phyloP scores from a whole-genome alignment of 768 basidiomycete genomes.

The Naganishia friedmannii region DNA sequence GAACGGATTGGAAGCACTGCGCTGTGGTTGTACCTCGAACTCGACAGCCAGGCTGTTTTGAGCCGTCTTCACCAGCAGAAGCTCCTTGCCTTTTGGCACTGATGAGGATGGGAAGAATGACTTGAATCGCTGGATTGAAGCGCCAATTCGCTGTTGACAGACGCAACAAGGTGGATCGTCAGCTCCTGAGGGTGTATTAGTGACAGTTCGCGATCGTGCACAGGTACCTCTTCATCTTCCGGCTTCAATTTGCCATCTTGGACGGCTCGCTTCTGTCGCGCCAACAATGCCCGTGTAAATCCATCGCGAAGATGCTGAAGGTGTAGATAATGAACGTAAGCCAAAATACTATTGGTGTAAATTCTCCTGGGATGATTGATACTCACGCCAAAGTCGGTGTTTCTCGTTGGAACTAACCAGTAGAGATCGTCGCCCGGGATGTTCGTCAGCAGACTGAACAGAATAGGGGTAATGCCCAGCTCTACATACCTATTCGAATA shows the following conservation, averaged over 20 bases:
- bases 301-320: conserved; percentile 53
- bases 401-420: conserved; percentile 51
- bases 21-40: conserved; percentile 40
- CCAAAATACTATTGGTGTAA: neutral
- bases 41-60: conserved; percentile 46
- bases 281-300: conserved; percentile 52
- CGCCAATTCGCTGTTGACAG: conserved; percentile 38
- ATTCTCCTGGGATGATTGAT: conserved; percentile 14
- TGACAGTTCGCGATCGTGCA: neutral
- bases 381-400: conserved; percentile 49
- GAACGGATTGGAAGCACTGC: neutral
- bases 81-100: conserved; percentile 47
- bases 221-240: conserved; percentile 46
- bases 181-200: neutral
- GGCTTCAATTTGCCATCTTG: conserved; percentile 38
- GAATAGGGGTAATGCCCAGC: neutral
- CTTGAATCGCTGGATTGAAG: conserved; percentile 49
- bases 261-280: conserved; percentile 51
- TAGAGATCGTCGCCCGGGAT: neutral
- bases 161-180: neutral
- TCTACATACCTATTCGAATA: conserved; percentile 50
- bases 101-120: conserved; percentile 49
- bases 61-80: conserved; percentile 45
- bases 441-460: neutral
- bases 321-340: conserved; percentile 4